phyloP scores from a whole-genome alignment of 176 grass and related monocot genomes.

The Thinopyrum elongatum region DNA sequence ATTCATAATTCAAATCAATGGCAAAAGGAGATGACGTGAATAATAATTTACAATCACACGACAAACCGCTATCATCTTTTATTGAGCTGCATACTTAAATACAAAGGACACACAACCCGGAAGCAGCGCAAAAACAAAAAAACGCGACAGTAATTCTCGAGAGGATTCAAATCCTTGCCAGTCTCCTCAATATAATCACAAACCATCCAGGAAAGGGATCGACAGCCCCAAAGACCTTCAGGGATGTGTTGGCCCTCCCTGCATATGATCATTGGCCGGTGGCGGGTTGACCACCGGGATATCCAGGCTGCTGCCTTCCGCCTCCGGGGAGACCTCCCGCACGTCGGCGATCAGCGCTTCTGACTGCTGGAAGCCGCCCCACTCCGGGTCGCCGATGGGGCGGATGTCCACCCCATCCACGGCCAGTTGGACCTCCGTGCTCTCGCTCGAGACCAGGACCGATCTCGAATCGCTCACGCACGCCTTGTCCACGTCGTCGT shows the following conservation, averaged over 20 bases:
- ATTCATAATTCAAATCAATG: background rate
- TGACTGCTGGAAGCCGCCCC: conserved; percentile 52
- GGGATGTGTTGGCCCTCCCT: conserved; percentile 47
- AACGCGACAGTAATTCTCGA: conserved; percentile 11
- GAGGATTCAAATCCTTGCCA: conserved; percentile 36
- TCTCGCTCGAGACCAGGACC: conserved; percentile 48
- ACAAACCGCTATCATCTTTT: conserved; percentile 22
- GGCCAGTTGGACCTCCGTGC: conserved; percentile 52
- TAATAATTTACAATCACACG: conserved; percentile 42
- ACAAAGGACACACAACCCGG: conserved; percentile 43
- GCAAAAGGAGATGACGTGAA: background rate
- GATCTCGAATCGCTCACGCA: conserved; percentile 72
- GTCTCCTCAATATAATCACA: conserved; percentile 43
- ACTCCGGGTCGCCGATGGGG: conserved; percentile 57
- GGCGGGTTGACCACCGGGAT: conserved; percentile 71
- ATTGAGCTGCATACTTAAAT: conserved; percentile 41
- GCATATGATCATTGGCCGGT: conserved; percentile 48
- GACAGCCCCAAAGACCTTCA: conserved; percentile 34
- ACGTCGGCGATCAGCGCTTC: conserved; percentile 75
- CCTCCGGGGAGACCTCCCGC: conserved; percentile 72
- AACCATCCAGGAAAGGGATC: conserved; percentile 15
- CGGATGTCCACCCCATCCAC: conserved; percentile 78
- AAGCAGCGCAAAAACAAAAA: background rate
- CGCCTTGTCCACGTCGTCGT: conserved; percentile 93
- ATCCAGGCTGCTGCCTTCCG: conserved; percentile 70